Evolutionary conservation across 1,284 basidiomycete species (phyloP), one percentile per base, ranked within the genome.

Genomic region (Malassezia globosa): DNA sequence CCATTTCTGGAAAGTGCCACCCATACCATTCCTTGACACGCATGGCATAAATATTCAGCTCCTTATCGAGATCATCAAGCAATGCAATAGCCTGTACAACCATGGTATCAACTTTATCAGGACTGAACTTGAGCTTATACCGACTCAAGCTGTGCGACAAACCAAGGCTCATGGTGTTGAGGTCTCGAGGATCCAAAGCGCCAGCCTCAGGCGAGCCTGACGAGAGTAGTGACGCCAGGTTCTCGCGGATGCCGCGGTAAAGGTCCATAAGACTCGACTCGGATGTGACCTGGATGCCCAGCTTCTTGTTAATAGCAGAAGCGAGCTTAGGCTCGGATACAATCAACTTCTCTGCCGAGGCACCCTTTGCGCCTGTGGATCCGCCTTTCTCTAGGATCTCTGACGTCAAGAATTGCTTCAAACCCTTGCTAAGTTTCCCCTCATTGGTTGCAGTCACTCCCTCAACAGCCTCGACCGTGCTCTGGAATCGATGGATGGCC

Each of bases 21-120:
- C 92, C 92, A 70, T 96, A 97, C 92, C 92, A 97, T 79, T 96
- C 92, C 80, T 96, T 96, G 48, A 94, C 87, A 69, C 92, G 81
- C 92, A 97, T 97, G 18, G 89, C 82, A 72, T 96, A 97, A 53
- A 96, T 95, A 77, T 97, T 97, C 73, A 96, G 87, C 76, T 97
- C 92, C 76, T 97, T 97, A 82, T 97, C 92, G 31, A 97, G 78
- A 72, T 97, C 92, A 69, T 97, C 92, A 49, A 97, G 80, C 21
- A 97, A 77, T n/a, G 89, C 92, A 69, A 97, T 95, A 13, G 92
- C 92, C 75, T 97, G 94, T 26, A 97, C 85, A 54, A 97, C 85
- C 94, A 97, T 97, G 19, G 89, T 95, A 73, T 97, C 92, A 41
- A 97, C 90, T 76, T 96, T 96, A 77, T 97, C 92, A 5, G 92